Base-by-base conservation (phyloP, 2,329 filamentous ascomycete species). In the Cercospora sp. region DNA sequence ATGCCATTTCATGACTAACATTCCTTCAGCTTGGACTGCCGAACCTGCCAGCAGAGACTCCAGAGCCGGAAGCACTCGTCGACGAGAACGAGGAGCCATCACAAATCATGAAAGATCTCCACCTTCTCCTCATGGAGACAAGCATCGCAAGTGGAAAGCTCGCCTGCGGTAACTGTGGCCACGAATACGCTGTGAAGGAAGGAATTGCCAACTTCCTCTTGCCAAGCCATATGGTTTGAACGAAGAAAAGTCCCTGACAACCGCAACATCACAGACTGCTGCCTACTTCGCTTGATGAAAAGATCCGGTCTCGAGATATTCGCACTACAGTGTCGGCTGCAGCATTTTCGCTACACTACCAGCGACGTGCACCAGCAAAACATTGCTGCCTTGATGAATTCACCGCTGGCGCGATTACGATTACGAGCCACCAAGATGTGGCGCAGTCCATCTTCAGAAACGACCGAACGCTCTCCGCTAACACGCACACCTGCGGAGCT, bases 141-240 rank as follows among this genome's bases (percentile, higher is more conserved):
- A 91, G 93, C 75, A 91, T 99, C 68, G 86, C 88, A 42, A 91
- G 94, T 81, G 95, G 95, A 3, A 94, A 92, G 81, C 85, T 99
- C 72, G 91, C 94, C 5, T 99, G 95, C 79, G 93, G 88, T 59
- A 91, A 91, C 80, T 99, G 95, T 78, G 92, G 91, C 59, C 94
- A 98, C 78, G 92, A 97, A 83, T 99, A 98, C 80, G 89, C 89
- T 68, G 90, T 99, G 71, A 94, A 95, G 78, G 94, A 99, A 81
- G 95, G 95, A 5, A 97, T 98, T 79, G 93, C 93, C 68, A 98
- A 98, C 80, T 99, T 99, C 77, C 82, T 99, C 78, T 82, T 99
- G 73, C 95, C 95, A 12, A 95, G 91, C 75, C 95, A 99, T 83
- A 82, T 99, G 80, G 95, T 94, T 36, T 87, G 78, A 83, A 42